phyloP scores from a whole-genome alignment of 2,329 filamentous ascomycete species.

The Podosphaera aphanis region DNA sequence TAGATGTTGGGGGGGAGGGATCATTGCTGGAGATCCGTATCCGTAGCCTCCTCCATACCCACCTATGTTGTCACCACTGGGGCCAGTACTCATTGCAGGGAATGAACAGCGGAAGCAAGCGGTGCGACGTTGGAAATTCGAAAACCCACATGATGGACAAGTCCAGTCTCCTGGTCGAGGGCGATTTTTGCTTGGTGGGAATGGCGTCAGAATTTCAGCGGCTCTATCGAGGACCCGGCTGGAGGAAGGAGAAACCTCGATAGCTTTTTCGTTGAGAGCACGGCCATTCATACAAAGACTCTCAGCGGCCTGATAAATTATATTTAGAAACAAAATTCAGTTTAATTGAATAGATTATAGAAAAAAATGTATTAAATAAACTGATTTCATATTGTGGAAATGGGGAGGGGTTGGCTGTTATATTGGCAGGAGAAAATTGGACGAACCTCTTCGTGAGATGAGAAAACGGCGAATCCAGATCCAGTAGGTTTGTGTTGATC shows the following conservation, averaged over 20 bases:
- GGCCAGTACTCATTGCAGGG: constrained; percentile 70
- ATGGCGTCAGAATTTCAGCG: constrained; percentile 85
- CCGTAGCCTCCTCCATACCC: constrained; percentile 39
- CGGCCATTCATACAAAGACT: constrained; percentile 98
- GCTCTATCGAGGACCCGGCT: constrained; percentile 88
- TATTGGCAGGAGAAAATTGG: constrained; percentile 3
- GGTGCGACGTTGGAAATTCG: constrained; percentile 95
- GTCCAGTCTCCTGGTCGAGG: constrained; percentile 97
- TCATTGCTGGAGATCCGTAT: constrained; percentile 54
- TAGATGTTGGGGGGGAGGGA: constrained; percentile 56
- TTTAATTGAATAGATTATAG: background rate
- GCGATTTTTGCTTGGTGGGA: constrained; percentile 95
- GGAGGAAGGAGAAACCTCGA: constrained; percentile 95
- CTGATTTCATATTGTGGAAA: background rate
- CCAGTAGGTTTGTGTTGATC: constrained; percentile 99
- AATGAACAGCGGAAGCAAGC: constrained; percentile 98
- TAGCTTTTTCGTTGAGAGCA: constrained; percentile 93
- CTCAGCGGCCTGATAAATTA: constrained; percentile 53
- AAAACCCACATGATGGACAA: constrained; percentile 94
- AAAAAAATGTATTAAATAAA: background rate
- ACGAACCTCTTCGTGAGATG: constrained; percentile 85
- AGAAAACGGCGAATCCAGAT: constrained; percentile 94
- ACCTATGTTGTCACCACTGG: constrained; percentile 45
- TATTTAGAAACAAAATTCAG: background rate
- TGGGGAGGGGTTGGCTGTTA: constrained; percentile 4